A percentile compares a stretch with the other conserved stretches of the same genome.
Conservation (phyloP, 768 basidiomycete genomes). For the Lentinula raphanica region DNA sequence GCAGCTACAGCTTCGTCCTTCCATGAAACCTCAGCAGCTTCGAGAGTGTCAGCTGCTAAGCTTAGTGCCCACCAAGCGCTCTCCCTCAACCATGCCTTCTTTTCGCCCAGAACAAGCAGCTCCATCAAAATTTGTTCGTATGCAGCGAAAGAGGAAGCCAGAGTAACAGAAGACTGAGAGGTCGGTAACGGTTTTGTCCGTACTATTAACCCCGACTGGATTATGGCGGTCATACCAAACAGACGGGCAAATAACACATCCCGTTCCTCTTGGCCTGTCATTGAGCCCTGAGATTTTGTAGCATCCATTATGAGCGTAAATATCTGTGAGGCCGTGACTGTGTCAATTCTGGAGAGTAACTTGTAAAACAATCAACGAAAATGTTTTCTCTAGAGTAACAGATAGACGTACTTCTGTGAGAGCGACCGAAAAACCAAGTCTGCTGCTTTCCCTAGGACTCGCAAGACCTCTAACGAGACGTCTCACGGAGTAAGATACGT, state of each 20-base stretch:
- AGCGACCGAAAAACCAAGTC: conserved; percentile 93
- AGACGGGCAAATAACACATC: conserved; percentile 89
- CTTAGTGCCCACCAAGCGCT: conserved; percentile 83
- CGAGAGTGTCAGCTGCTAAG: conserved; percentile 56
- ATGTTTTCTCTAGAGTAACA: conserved; percentile 2
- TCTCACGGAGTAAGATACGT: conserved; percentile 89
- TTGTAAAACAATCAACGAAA: conserved; percentile 24
- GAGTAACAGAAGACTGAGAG: conserved; percentile 46
- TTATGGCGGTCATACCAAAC: conserved; percentile 81
- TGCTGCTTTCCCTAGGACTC: conserved; percentile 88
- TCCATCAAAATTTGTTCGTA: conserved; percentile 56
- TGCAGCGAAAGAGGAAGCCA: conserved; percentile 51
- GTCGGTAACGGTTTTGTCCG: conserved; percentile 50
- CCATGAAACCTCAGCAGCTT: conserved; percentile 63
- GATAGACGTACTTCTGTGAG: conserved; percentile 76
- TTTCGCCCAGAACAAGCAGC: conserved; percentile 66
- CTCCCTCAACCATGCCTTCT: conserved; percentile 88
- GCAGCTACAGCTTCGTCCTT: conserved; percentile 54
- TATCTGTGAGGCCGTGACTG: conserved; percentile 74
- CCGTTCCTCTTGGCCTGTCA: conserved; percentile 88
- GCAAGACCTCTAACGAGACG: conserved; percentile 84
- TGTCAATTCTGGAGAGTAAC: conserved; percentile 75
- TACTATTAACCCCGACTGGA: conserved; percentile 80
- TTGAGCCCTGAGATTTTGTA: conserved; percentile 67
- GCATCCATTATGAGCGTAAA: conserved; percentile 67